phyloP scores from a whole-genome alignment of 257 asterid species.

The Knoxia roxburghii region DNA sequence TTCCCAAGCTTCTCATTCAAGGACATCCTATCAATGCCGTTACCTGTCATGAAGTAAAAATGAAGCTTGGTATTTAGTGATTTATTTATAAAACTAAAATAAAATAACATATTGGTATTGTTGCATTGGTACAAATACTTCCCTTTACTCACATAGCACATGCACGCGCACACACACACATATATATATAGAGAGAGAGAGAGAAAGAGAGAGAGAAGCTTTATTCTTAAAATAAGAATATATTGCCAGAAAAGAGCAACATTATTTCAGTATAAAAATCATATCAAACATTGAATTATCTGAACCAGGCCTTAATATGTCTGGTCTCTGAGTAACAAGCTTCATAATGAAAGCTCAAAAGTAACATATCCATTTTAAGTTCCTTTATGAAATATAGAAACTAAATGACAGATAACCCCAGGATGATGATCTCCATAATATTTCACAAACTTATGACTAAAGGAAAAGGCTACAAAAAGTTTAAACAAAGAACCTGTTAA shows the following conservation, averaged over 20 bases:
- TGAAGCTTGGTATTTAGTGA: neutral
- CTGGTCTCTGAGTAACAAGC: neutral
- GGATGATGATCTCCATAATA: neutral
- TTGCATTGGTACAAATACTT: no score
- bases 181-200: no score
- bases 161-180: no score
- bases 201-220: no score
- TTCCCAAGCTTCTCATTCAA: conserved; percentile 82
- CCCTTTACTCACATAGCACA: neutral
- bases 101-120: neutral
- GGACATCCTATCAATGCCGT: conserved; percentile 50
- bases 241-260: no score
- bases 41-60: conserved; percentile 41
- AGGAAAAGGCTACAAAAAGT: neutral
- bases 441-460: neutral
- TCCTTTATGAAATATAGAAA: neutral
- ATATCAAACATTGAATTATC: neutral
- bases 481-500: neutral
- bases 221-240: no score
- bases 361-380: neutral
- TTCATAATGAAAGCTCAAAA: neutral
- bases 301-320: neutral
- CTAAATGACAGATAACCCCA: neutral
- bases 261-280: neutral
- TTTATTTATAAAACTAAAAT: neutral